Evolutionary conservation across 108 stramenopile species (phyloP).

Genomic region (Cyclotella distinguenda): DNA sequence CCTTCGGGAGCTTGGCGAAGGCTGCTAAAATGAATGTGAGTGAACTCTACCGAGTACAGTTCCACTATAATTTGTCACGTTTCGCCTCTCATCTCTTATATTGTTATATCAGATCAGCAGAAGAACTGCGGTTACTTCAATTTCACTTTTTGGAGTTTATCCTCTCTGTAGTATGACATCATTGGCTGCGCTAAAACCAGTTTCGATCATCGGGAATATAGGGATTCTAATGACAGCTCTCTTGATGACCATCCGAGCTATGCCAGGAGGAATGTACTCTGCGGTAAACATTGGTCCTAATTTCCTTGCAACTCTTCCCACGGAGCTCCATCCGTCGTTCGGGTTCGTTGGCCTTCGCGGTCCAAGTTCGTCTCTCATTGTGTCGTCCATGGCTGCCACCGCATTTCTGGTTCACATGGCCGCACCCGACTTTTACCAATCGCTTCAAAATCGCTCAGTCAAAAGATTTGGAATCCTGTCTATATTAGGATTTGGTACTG

Average conservation of each 20-base stretch:
- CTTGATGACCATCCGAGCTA: conserved; percentile 64
- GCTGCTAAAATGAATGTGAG: conserved; percentile 35
- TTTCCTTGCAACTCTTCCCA: conserved; percentile 37
- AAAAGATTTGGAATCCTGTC: conserved; percentile 57
- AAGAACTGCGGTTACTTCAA: conserved; percentile 50
- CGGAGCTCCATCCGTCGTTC: conserved; percentile 53
- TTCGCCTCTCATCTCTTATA: conserved; percentile 30
- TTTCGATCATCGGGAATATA: conserved; percentile 65
- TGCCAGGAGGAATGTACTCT: conserved; percentile 58
- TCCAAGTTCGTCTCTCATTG: conserved; percentile 58
- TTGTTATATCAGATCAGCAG: too few species aligned
- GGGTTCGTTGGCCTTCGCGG: conserved; percentile 48
- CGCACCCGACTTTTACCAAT: conserved; percentile 85
- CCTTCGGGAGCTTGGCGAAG: conserved; percentile 49
- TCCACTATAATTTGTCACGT: background rate
- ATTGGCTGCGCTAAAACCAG: conserved; percentile 65
- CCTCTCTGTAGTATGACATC: conserved; percentile 71
- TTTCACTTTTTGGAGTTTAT: conserved; percentile 57
- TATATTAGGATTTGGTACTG: conserved; percentile 54
- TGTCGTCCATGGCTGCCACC: conserved; percentile 86
- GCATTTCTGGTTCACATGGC: conserved; percentile 91
- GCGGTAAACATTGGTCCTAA: conserved; percentile 14
- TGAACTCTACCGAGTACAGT: background rate
- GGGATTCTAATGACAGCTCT: conserved; percentile 65
- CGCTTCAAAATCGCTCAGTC: conserved; percentile 54